phyloP scores from a whole-genome alignment of 148 eudicot species.

The Oxyria digyna region DNA sequence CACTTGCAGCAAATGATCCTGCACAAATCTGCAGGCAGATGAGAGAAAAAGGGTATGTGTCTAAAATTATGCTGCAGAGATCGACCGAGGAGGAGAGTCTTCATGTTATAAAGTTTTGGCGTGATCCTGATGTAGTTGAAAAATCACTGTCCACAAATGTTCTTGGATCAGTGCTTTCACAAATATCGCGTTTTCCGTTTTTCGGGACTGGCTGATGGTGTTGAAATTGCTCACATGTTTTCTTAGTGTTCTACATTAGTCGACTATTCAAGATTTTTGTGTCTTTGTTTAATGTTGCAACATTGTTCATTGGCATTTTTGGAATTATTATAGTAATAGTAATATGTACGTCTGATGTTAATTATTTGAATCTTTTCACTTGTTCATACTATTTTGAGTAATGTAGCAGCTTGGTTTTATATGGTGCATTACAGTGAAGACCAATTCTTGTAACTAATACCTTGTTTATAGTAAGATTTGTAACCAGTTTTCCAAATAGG shows the following conservation, averaged over 20 bases:
- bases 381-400: background rate
- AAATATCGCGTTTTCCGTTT: background rate
- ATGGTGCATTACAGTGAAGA: background rate
- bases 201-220: background rate
- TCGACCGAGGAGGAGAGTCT: slow-evolving; percentile 93
- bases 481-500: background rate
- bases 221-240: background rate
- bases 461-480: background rate
- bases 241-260: background rate
- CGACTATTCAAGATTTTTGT: background rate
- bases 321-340: background rate
- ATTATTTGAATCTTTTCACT: background rate
- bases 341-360: background rate
- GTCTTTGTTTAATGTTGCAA: background rate
- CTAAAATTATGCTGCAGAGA: slow-evolving; percentile 70
- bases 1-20: slow-evolving; percentile 62
- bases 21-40: slow-evolving; percentile 58
- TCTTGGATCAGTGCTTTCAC: background rate
- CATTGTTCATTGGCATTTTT: background rate
- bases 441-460: no score
- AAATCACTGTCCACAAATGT: background rate
- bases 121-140: slow-evolving; percentile 34
- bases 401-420: background rate
- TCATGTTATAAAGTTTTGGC: slow-evolving; percentile 84
- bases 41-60: slow-evolving; percentile 68